Base-by-base conservation (phyloP, 129 eudicot genomes). In the Artemisia argyi region DNA sequence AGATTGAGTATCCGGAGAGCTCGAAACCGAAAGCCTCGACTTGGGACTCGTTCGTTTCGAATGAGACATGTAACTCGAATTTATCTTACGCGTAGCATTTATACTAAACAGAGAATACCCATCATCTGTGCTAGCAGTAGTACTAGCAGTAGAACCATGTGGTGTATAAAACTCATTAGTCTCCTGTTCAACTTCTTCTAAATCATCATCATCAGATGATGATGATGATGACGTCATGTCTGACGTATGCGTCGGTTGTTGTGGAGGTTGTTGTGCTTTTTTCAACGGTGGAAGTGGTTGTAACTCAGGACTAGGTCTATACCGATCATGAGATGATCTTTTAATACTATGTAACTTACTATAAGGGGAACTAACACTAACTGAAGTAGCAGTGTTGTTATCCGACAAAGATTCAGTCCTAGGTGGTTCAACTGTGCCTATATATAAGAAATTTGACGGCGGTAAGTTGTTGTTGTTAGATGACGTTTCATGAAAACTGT, bases 401-500 rank as follows among this genome's bases (percentile, higher is more conserved):
- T 11, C 13, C 46, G 46, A 39, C 46, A 39, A 39, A 39, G 46
- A 39, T 5, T 39, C 46, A 0, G 93, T 12, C 44, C 79, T 82
- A 10, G 98, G 57, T 17, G 97, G 97, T 78, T 90, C 99, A 68
- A 90, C 93, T 2, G 99, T 94, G 0, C 99, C 99, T 35, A 90
- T 90, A 69, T 94, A 90, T 2, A 94, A 83, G 78, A 90, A 84
- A 32, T 64, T 86, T 3, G 99, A 86, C 11, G 97, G 96, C 11
- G 91, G 81, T 65, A 77, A 68, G 26, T 78, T 78, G 44, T 35
- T 57, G 80, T 73, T 54, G 96, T 82, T 3, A 24, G 61, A 16
- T 86, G 88, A 7, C 82, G 89, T 39, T 3, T 80, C 63, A 28
- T 16, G 42, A 11, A 39, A 19, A 35, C 54, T 52, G 64, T 22